Evolutionary conservation across 805 yeast genomes (phyloP).

Genomic region (Yamadazyma sp.): DNA sequence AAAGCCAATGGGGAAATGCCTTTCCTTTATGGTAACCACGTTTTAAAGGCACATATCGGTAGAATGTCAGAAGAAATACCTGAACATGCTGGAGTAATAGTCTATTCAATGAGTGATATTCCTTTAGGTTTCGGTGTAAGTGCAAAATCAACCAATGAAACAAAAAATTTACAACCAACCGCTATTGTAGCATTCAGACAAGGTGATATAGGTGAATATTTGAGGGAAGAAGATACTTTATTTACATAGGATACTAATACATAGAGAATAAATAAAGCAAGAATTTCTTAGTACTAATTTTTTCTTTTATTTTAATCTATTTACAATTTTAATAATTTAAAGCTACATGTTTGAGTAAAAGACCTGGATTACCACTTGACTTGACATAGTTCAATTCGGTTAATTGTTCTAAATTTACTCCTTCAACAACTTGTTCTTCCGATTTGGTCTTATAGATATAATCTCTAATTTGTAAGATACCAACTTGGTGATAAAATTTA

Average conservation of each 20-base stretch:
- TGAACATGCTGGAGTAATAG: constrained; percentile 94
- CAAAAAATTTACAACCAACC: constrained; percentile 86
- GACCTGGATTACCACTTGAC: constrained; percentile 41
- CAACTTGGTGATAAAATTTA: constrained; percentile 29
- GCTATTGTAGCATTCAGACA: constrained; percentile 95
- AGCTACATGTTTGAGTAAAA: constrained; percentile 29
- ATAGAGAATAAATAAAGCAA: constrained; percentile 1
- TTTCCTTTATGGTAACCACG: constrained; percentile 92
- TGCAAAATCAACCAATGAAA: constrained; percentile 86
- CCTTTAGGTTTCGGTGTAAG: constrained; percentile 96
- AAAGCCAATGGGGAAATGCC: constrained; percentile 99
- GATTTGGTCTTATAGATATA: constrained; percentile 24
- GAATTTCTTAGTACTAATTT: background rate
- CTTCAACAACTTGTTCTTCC: constrained; percentile 3
- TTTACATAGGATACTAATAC: constrained; percentile 53
- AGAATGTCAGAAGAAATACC: constrained; percentile 97
- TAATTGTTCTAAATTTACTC: constrained; percentile 17
- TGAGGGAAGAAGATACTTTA: constrained; percentile 96
- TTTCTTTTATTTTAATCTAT: constrained; percentile 2
- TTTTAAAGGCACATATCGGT: constrained; percentile 93
- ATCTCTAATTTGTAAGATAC: constrained; percentile 32
- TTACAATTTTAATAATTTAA: constrained; percentile 19
- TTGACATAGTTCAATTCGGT: constrained; percentile 28
- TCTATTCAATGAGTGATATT: constrained; percentile 85
- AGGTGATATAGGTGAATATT: constrained; percentile 94